Evolutionary conservation across 2,329 filamentous ascomycete species (phyloP).

Genomic region (Coleophoma crateriformis): DNA sequence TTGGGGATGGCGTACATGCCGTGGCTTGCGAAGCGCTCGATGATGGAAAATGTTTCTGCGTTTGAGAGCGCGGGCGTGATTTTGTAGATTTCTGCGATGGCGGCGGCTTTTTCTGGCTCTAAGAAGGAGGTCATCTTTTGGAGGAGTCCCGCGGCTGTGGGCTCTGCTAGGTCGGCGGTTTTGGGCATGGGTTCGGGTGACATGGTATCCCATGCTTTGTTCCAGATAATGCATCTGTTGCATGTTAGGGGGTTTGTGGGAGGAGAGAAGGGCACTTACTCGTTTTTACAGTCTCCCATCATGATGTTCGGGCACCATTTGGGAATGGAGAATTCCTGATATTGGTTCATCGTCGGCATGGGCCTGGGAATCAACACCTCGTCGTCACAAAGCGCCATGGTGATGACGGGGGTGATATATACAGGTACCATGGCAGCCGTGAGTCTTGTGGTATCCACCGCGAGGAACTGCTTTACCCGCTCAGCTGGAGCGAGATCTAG

Average conservation of each 20-base stretch:
- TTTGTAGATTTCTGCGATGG: neutral
- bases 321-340: neutral
- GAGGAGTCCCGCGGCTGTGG: neutral
- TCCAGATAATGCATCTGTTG: neutral
- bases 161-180: too few species aligned
- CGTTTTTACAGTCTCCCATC: neutral
- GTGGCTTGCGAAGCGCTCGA: neutral
- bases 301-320: neutral
- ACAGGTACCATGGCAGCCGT: neutral
- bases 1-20: neutral
- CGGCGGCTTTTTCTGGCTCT: neutral
- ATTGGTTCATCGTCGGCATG: neutral
- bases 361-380: neutral
- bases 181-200: neutral
- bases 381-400: neutral
- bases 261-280: neutral
- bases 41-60: neutral
- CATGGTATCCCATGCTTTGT: neutral
- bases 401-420: neutral
- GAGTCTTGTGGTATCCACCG: neutral
- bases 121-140: neutral
- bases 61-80: neutral
- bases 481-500: neutral
- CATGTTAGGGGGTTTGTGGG: too few species aligned
- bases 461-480: neutral